Evolutionary conservation across 345 rosid species (phyloP), one percentile per base, ranked within the genome.

Genomic region (Rhizophora mangle): DNA sequence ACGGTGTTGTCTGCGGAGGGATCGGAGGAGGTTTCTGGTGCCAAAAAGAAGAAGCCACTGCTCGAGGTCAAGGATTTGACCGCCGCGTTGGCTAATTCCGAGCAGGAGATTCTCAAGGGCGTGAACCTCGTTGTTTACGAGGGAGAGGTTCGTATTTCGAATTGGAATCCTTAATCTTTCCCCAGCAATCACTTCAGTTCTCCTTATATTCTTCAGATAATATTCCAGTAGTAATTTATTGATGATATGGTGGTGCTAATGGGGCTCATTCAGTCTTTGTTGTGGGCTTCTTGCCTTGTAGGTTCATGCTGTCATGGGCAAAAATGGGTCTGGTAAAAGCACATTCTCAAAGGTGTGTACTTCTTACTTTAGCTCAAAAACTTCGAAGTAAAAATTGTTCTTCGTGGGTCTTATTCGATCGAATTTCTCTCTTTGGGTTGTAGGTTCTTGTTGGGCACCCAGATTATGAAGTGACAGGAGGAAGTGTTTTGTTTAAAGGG

Each of bases 241-340:
- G 49, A 13, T 43, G 18, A 43, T 43, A 43, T 11, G 18, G 18
- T 43, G 18, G 19, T 43, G 49, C 18, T 43, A 43, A 43, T 13
- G 18, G 2, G 18, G 19, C 49, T 43, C 18, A 11, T 60, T 39
- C 8, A 0, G 22, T 32, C 21, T 59, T 47, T 16, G 5, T 71
- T 62, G 19, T 36, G 0, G 5, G 24, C 37, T 64, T 59, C 20
- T 11, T 31, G 49, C 1, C 19, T 5, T 43, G 18, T 74, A 95
- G 99, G 63, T 96, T 68, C 99, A 92, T 76, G 98, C 97, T 29
- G 82, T 92, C 54, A 90, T 92, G 99, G 99, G 99, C 57, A 92
- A 89, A 83, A 96, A 96, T 61, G 99, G 98, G 70, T 96, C 99
- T 7, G 98, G 98, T 68, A 96, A 92, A 87, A 96, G 97, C 82